These are phyloP conservation scores for Calcarisporium arbuscula DNA, from an alignment of 2,329 filamentous ascomycete genomes.

Conservation along the genomic window DNA sequence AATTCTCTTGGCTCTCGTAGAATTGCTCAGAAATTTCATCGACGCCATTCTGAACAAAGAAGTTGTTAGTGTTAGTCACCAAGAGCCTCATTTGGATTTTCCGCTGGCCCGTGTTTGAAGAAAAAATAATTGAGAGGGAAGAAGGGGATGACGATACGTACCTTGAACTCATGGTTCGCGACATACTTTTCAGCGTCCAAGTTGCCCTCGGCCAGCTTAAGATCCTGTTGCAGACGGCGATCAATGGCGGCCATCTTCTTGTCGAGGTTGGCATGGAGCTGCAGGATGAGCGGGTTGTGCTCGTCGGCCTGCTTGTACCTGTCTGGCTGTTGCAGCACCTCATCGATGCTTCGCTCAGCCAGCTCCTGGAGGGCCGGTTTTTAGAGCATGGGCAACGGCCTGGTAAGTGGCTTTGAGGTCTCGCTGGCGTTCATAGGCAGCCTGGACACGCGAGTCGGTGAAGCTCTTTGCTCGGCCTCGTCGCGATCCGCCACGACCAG, in stretches of 20 bases:
- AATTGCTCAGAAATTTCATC: slow-evolving; percentile 34
- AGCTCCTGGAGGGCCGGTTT: slow-evolving; percentile 60
- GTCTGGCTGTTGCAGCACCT: slow-evolving; percentile 47
- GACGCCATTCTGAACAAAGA: slow-evolving; percentile 27
- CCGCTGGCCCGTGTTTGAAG: too few species aligned
- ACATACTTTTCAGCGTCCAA: slow-evolving; percentile 26
- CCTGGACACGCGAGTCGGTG: slow-evolving; percentile 47
- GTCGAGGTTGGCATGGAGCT: slow-evolving; percentile 35
- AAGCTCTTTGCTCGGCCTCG: slow-evolving; percentile 52
- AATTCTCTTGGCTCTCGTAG: slow-evolving; percentile 38
- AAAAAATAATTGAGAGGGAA: too few species aligned
- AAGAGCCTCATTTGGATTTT: too few species aligned
- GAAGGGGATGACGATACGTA: slow-evolving; percentile 23
- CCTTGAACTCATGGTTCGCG: slow-evolving; percentile 28
- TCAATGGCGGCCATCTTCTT: slow-evolving; percentile 24
- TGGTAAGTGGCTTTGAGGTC: slow-evolving; percentile 60
- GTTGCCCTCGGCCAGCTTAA: slow-evolving; percentile 31
- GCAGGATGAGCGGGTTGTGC: slow-evolving; percentile 42
- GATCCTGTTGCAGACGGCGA: slow-evolving; percentile 26
- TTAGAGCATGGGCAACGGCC: slow-evolving; percentile 56
- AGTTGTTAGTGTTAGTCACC: slow-evolving; percentile 11
- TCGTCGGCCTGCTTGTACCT: slow-evolving; percentile 48
- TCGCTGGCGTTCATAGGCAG: slow-evolving; percentile 56
- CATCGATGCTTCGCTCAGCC: slow-evolving; percentile 52
- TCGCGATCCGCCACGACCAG: slow-evolving; percentile 31